Conservation (phyloP, 1,139 yeast genomes). For the Suzukiozyma palmioleophila region DNA sequence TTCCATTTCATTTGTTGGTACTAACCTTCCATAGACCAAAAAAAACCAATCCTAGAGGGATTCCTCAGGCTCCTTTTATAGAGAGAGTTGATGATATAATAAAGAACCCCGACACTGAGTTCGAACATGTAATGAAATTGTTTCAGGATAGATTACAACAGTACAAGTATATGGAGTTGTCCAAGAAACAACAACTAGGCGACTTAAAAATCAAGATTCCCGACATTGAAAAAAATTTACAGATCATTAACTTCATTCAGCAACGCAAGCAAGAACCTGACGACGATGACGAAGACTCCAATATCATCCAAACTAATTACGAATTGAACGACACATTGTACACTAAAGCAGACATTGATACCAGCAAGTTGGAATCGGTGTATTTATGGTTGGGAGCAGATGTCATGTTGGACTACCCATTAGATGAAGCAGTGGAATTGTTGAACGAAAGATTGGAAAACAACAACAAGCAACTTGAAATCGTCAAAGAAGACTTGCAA, state of each 20-base stretch:
- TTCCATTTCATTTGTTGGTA: neutral
- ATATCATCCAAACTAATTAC: constrained; percentile 62
- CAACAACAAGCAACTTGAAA: constrained; percentile 55
- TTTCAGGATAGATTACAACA: constrained; percentile 79
- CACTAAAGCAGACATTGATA: constrained; percentile 71
- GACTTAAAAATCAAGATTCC: constrained; percentile 78
- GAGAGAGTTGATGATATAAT: constrained; percentile 77
- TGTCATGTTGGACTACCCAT: constrained; percentile 92
- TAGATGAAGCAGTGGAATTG: constrained; percentile 78
- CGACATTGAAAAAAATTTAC: constrained; percentile 80
- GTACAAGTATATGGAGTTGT: constrained; percentile 83
- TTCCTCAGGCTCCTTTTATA: constrained; percentile 94
- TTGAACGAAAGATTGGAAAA: constrained; percentile 58
- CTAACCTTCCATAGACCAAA: constrained; percentile 34
- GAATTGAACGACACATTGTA: constrained; percentile 91
- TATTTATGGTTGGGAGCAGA: constrained; percentile 96
- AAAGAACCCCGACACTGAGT: constrained; percentile 61
- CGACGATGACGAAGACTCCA: constrained; percentile 25
- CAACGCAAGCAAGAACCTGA: constrained; percentile 33
- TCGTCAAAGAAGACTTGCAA: constrained; percentile 80
- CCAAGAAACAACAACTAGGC: constrained; percentile 64
- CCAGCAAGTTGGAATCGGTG: constrained; percentile 47
- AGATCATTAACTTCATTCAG: constrained; percentile 60
- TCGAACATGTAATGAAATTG: constrained; percentile 60
- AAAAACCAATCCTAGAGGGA: constrained; percentile 80